These are phyloP conservation scores for Solanum pinnatisectum DNA, from an alignment of 257 asterid genomes.

Conservation along the genomic window DNA sequence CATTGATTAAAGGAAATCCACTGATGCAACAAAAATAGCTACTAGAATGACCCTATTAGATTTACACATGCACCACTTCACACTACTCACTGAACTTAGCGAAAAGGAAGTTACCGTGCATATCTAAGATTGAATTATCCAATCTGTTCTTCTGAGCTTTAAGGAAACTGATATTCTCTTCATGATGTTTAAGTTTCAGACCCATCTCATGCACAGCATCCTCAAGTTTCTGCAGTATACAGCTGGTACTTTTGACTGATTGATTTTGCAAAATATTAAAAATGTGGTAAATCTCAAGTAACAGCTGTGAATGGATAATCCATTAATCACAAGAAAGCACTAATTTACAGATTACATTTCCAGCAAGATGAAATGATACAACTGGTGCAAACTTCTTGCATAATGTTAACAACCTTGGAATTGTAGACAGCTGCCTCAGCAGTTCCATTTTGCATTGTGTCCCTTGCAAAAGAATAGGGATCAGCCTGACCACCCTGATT, in stretches of 20 bases:
- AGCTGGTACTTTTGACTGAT: background rate
- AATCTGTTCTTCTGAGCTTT: conserved; percentile 27
- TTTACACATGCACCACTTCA: background rate
- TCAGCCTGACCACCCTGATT: conserved; percentile 17
- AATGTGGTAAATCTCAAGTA: background rate
- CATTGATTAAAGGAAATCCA: background rate
- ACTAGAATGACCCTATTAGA: background rate
- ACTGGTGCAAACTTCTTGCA: background rate
- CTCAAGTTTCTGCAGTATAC: conserved; percentile 53
- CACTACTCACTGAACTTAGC: background rate
- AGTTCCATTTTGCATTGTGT: conserved; percentile 15
- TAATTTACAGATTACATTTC: background rate
- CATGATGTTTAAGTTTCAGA: conserved; percentile 55
- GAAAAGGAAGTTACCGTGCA: conserved; percentile 36
- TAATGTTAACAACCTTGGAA: conserved; percentile 36
- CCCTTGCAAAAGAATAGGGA: conserved; percentile 6
- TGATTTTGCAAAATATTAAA: background rate
- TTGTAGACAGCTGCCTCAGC: conserved; percentile 10
- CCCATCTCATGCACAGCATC: conserved; percentile 56
- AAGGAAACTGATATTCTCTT: conserved; percentile 45
- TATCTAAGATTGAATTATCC: conserved; percentile 55
- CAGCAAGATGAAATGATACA: background rate
- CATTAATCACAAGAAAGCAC: background rate
- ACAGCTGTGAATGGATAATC: background rate
- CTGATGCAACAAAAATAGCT: background rate